phyloP scores from a whole-genome alignment of 2,329 filamentous ascomycete genomes.

The Phyllosticta capitalensis region DNA sequence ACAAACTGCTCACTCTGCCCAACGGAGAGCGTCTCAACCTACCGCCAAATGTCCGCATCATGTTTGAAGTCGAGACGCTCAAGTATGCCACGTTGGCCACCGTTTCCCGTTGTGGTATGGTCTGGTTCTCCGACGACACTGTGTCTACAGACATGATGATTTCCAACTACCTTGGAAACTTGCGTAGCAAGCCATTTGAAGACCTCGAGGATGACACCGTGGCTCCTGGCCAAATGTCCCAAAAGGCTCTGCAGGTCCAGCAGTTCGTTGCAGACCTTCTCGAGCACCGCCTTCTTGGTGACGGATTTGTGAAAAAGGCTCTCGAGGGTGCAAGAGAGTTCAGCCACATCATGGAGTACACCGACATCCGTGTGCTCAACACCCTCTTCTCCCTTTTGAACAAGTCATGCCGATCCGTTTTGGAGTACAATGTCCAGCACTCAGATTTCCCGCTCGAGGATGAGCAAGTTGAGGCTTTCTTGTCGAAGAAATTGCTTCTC shows the following conservation, averaged over 20 bases:
- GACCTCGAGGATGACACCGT: conserved; percentile 89
- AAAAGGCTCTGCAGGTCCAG: conserved; percentile 70
- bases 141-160: conserved; percentile 92
- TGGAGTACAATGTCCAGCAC: conserved; percentile 94
- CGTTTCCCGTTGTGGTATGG: conserved; percentile 99
- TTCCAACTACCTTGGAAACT: conserved; percentile 74
- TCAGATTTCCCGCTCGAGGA: conserved; percentile 85
- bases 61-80: conserved; percentile 98
- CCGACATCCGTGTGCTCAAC: conserved; percentile 76
- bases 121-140: conserved; percentile 99
- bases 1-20: conserved; percentile 91
- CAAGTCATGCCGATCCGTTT: conserved; percentile 81
- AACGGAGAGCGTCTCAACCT: conserved; percentile 97
- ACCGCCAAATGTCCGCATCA: conserved; percentile 90
- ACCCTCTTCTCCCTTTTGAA: conserved; percentile 94
- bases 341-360: conserved; percentile 98
- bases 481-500: conserved; percentile 88
- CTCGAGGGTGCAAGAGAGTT: conserved; percentile 67
- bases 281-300: conserved; percentile 61
- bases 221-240: conserved; percentile 40
- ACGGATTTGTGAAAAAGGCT: conserved; percentile 71
- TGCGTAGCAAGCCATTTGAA: conserved; percentile 78
- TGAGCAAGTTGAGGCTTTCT: conserved; percentile 80
- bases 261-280: conserved; percentile 70
- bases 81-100: conserved; percentile 97